These are phyloP conservation scores for Euphorbia peplus DNA, from an alignment of 345 rosid genomes.

Conservation along the genomic window DNA sequence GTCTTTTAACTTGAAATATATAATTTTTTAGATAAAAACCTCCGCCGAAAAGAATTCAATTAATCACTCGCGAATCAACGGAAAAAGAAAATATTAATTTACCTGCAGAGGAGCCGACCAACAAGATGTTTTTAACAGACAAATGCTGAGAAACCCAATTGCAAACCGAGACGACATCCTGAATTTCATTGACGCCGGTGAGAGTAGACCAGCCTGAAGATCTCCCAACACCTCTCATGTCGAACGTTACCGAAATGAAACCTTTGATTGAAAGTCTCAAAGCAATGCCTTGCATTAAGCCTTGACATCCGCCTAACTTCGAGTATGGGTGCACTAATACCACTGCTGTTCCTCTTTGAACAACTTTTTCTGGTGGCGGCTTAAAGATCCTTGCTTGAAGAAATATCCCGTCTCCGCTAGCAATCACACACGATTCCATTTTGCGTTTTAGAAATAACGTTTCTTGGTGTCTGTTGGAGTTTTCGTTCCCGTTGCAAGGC, in stretches of 20 bases:
- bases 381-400: slow-evolving; percentile 22
- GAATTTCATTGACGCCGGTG: slow-evolving; percentile 20
- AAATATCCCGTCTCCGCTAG: slow-evolving; percentile 11
- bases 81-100: too few species aligned
- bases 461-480: too few species aligned
- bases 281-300: slow-evolving; percentile 21
- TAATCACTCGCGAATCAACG: too few species aligned
- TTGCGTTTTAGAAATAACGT: too few species aligned
- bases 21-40: too few species aligned
- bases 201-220: slow-evolving; percentile 21
- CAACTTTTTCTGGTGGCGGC: slow-evolving; percentile 4
- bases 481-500: too few species aligned
- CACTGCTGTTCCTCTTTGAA: background rate
- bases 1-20: too few species aligned
- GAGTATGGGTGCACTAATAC: slow-evolving; percentile 27
- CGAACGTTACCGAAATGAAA: slow-evolving; percentile 21
- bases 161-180: slow-evolving; percentile 23
- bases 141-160: slow-evolving; percentile 18
- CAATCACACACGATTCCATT: slow-evolving; percentile 4
- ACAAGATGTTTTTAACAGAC: background rate
- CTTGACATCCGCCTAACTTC: slow-evolving; percentile 21
- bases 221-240: slow-evolving; percentile 28
- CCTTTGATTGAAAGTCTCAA: slow-evolving; percentile 15
- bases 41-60: too few species aligned
- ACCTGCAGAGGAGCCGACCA: slow-evolving; percentile 23